Conservation (phyloP, 768 basidiomycete species). For the Clathrus columnatus region DNA sequence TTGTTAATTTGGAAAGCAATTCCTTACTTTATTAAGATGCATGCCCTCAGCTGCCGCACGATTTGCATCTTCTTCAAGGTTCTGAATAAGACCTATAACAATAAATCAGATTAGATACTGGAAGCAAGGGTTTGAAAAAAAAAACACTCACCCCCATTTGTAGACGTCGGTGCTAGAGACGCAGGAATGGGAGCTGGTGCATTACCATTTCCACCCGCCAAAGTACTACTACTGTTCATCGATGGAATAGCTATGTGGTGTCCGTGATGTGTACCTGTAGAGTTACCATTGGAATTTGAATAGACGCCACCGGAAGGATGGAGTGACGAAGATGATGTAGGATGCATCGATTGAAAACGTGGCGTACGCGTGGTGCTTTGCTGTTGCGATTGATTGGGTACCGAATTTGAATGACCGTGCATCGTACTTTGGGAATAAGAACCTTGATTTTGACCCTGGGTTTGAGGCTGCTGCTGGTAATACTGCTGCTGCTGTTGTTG, state of each 20-base stretch:
- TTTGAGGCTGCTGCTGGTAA: constrained; percentile 12
- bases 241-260: not conserved
- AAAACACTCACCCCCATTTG: constrained; percentile 12
- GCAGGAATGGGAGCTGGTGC: not conserved
- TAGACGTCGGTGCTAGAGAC: constrained; percentile 4
- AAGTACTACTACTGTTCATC: not conserved
- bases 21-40: constrained; percentile 14
- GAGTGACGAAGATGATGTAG: constrained; percentile 11
- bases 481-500: constrained; percentile 18
- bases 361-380: constrained; percentile 15
- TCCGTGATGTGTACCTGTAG: constrained; percentile 11
- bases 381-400: constrained; percentile 21
- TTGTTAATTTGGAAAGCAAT: not conserved
- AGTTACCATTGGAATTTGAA: constrained; percentile 13
- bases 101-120: constrained; percentile 32
- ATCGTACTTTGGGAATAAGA: constrained; percentile 12
- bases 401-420: constrained; percentile 20
- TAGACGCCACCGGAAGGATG: constrained; percentile 14
- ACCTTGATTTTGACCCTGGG: constrained; percentile 11
- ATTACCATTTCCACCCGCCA: not conserved
- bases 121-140: constrained; percentile 29
- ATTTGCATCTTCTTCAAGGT: constrained; percentile 28
- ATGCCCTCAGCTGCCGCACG: constrained; percentile 28
- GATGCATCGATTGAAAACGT: constrained; percentile 18
- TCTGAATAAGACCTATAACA: constrained; percentile 29